Base-by-base conservation (phyloP, 2,329 filamentous ascomycete genomes). In the Nothomitra cinnamomea region DNA sequence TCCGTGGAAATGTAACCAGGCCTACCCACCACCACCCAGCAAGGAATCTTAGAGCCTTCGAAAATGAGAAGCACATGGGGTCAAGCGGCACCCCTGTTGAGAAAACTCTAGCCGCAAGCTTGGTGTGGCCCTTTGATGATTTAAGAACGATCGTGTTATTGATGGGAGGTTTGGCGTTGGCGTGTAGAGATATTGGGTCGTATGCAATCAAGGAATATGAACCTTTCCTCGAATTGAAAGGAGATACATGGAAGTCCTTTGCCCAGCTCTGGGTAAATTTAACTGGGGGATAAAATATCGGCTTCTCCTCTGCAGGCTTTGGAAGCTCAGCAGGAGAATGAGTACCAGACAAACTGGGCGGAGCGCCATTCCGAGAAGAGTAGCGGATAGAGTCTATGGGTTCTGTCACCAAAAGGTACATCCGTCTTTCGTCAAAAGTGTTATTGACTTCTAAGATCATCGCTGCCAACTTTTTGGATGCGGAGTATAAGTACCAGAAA, bases 391-490 rank as follows among this genome's bases (percentile, higher is more conserved):
- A n/a, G 19, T 12, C 52, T 3, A 19, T 15, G 8, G 47, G 60
- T 56, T 42, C 64, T 60, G 28, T 65, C 65, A 4, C 21, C n/a
- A 85, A 66, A 36, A 81, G 70, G 60, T 85, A 85, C 64, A 82
- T 75, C 8, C 81, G 75, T 51, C 81, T 72, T 64, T 88, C 84
- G 50, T 78, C 82, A 61, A 86, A 87, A 0, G 82, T 85, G 60
- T 87, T 87, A 65, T 85, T 86, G 47, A 87, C 81, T 63, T 89
- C 84, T 1, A 85, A 62, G 1, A 89, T 72, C 66, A 87, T 79
- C 54, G 79, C 79, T 22, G 71, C 74, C 13, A 88, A 69, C 4
- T 72, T 65, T 55, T 74, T 74, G 7, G 76, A 65, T 0, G 66
- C 58, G 12, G 79, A 75, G 62, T 89, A 88, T 1, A 89, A 72